These are phyloP conservation scores for Boechera divaricarpa DNA, from an alignment of 345 rosid species.

Conservation along the genomic window DNA sequence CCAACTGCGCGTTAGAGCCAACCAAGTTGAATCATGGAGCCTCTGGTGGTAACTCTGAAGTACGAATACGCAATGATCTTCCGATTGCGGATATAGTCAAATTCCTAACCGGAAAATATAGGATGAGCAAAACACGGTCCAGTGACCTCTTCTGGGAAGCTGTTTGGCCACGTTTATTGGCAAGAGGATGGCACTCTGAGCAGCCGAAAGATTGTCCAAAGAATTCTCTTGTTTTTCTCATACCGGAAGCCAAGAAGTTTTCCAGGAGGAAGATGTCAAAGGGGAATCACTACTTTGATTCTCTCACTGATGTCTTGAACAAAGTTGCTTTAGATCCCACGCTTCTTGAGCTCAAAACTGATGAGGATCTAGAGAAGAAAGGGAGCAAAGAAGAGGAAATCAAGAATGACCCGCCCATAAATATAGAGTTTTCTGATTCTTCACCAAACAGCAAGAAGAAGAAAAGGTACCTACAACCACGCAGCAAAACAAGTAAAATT, in stretches of 20 bases:
- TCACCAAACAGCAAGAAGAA: conserved; percentile 39
- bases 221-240: conserved; percentile 71
- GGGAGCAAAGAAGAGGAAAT: conserved; percentile 46
- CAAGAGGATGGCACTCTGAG: conserved; percentile 94
- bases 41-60: conserved; percentile 51
- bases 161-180: conserved; percentile 90
- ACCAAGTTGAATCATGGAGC: conserved; percentile 52
- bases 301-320: conserved; percentile 68
- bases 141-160: conserved; percentile 95
- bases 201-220: conserved; percentile 60
- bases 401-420: conserved; percentile 41
- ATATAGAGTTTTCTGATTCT: conserved; percentile 33
- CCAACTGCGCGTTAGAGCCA: conserved; percentile 58
- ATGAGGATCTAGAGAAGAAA: conserved; percentile 40
- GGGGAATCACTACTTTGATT: conserved; percentile 80
- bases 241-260: conserved; percentile 73
- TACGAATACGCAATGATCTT: conserved; percentile 73
- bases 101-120: conserved; percentile 66
- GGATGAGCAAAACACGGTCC: conserved; percentile 82
- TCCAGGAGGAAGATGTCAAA: conserved; percentile 77
- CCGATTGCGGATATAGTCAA: conserved; percentile 61
- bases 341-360: conserved; percentile 63
- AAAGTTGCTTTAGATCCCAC: conserved; percentile 69
- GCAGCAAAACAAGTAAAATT: conserved; percentile 46
- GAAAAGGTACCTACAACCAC: conserved; percentile 67